These are phyloP conservation scores for Ilex asprella DNA, from an alignment of 257 asterid species.

Conservation along the genomic window DNA sequence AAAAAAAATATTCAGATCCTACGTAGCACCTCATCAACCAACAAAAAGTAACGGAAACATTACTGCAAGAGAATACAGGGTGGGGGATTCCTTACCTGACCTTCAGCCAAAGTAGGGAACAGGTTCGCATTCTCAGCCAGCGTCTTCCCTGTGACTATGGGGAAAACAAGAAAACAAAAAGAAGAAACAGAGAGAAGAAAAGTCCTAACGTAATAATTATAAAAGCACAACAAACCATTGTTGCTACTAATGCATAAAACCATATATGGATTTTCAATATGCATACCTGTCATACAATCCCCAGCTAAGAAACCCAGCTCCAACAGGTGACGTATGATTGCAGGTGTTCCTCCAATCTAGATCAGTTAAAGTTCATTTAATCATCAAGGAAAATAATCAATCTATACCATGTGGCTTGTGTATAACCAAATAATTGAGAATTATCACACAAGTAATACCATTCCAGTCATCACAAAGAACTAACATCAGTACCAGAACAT, in stretches of 20 bases:
- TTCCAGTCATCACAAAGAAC: no score
- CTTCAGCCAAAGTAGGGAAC: slow-evolving; percentile 68
- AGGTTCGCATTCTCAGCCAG: slow-evolving; percentile 89
- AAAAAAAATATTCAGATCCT: not conserved
- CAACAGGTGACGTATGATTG: slow-evolving; percentile 66
- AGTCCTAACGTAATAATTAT: not conserved
- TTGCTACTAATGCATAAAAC: not conserved
- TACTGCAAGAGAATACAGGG: slow-evolving; percentile 5
- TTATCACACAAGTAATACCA: no score
- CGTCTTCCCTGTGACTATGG: slow-evolving; percentile 82
- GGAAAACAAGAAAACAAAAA: slow-evolving; percentile 2
- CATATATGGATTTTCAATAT: not conserved
- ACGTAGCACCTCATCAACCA: not conserved
- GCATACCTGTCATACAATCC: slow-evolving; percentile 78
- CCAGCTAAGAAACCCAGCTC: slow-evolving; percentile 76
- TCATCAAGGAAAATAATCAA: not conserved
- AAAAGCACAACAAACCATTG: not conserved
- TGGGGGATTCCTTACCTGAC: slow-evolving; percentile 53
- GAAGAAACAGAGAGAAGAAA: not conserved
- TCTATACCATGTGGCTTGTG: no score
- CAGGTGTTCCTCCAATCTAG: slow-evolving; percentile 98
- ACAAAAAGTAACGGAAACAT: not conserved
- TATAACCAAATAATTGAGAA: no score
- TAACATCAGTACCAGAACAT: slow-evolving; percentile 3
- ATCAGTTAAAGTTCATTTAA: slow-evolving; percentile 4